phyloP scores from a whole-genome alignment of 75 land plant genomes.

The Picea glauca region DNA sequence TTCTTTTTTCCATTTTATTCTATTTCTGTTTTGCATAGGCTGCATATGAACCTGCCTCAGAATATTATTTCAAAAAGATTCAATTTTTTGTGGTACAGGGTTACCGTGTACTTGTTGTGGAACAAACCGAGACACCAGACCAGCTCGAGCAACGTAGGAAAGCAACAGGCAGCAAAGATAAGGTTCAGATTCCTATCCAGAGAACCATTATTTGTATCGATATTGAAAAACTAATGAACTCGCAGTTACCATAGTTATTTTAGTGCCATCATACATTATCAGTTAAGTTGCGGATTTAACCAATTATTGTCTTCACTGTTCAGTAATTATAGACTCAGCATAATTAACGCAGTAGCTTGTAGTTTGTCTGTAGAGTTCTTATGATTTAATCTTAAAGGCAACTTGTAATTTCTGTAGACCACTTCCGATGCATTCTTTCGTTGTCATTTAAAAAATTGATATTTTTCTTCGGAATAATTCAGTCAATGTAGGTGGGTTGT shows the following conservation, averaged over 20 bases:
- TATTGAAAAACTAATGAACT: constrained; percentile 1
- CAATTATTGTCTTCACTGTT: background rate
- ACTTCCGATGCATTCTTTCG: no score
- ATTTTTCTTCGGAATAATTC: no score
- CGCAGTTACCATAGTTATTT: background rate
- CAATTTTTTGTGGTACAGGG: constrained; percentile 49
- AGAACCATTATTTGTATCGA: background rate
- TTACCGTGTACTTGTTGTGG: constrained; percentile 87
- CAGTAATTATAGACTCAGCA: background rate
- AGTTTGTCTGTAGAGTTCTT: background rate
- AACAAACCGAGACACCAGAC: constrained; percentile 98
- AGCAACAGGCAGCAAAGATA: constrained; percentile 85
- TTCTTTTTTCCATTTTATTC: background rate
- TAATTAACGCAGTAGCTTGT: background rate
- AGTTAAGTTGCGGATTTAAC: background rate
- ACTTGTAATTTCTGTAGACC: no score
- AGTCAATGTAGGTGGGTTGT: no score
- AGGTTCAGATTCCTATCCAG: constrained; percentile 31
- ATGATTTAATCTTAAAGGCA: no score
- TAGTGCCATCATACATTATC: background rate
- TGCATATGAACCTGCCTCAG: background rate
- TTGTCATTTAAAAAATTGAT: no score
- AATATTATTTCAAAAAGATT: background rate
- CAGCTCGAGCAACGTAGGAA: constrained; percentile 83
- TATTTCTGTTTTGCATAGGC: background rate